Percentiles rank a stretch among this genome's conserved stretches.
phyloP scores from a whole-genome alignment of 2,329 filamentous ascomycete genomes.

The Colletotrichum neosansevieriae region DNA sequence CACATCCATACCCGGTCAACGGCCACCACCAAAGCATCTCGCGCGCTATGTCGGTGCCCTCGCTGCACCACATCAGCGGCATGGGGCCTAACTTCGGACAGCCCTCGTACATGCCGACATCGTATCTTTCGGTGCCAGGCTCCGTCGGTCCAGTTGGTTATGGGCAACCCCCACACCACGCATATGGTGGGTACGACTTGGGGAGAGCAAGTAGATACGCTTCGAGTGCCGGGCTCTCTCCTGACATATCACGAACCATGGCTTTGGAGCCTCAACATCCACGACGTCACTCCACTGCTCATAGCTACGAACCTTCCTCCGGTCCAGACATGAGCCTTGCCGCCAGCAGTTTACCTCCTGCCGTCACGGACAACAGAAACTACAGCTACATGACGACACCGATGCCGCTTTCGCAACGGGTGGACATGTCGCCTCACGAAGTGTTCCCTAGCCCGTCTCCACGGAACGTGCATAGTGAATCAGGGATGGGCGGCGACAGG shows the following conservation, averaged over 20 bases:
- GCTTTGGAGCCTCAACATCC: constrained; percentile 30
- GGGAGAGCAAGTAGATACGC: constrained; percentile 22
- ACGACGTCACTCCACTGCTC: constrained; percentile 32
- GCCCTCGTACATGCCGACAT: constrained; percentile 20
- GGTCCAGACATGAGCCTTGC: constrained; percentile 32
- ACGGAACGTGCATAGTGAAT: constrained; percentile 28
- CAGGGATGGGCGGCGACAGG: constrained; percentile 27
- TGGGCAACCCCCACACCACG: constrained; percentile 18
- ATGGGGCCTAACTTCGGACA: constrained; percentile 29
- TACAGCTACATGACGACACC: constrained; percentile 24
- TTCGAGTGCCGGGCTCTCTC: constrained; percentile 16
- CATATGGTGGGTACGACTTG: constrained; percentile 26
- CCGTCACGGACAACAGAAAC: constrained; percentile 20
- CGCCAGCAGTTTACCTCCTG: constrained; percentile 15
- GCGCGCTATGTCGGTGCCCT: constrained; percentile 41
- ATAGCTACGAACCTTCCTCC: constrained; percentile 23
- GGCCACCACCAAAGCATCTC: constrained; percentile 44
- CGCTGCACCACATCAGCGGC: constrained; percentile 28
- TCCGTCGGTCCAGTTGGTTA: constrained; percentile 29
- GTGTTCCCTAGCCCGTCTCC: constrained; percentile 27
- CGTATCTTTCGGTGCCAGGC: constrained; percentile 22
- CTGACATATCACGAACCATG: constrained; percentile 31
- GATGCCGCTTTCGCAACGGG: constrained; percentile 32
- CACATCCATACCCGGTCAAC: constrained; percentile 26
- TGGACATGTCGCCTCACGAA: constrained; percentile 34